Evolutionary conservation across 495 filamentous ascomycete genomes (phyloP).

Genomic region (Cudoniella acicularis): DNA sequence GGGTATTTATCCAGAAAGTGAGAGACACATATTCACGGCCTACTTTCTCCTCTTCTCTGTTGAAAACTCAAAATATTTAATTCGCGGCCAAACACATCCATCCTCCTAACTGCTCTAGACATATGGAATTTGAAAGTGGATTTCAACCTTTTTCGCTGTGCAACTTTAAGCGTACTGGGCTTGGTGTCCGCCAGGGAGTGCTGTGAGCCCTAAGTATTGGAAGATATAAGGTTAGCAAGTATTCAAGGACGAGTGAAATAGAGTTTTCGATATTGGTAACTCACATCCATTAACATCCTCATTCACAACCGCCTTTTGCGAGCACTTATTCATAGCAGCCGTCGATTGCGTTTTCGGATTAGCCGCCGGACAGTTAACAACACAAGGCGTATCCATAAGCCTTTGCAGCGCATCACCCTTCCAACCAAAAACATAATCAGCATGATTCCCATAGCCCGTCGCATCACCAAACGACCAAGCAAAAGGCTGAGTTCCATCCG

Average conservation of each 20-base stretch:
- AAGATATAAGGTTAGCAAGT: neutral
- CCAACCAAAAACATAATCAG: constrained; percentile 29
- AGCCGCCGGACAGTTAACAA: constrained; percentile 30
- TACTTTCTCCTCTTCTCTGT: too few relatives aligned
- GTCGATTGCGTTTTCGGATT: constrained; percentile 34
- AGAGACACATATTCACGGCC: too few relatives aligned
- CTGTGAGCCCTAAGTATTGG: neutral
- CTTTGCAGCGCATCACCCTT: constrained; percentile 22
- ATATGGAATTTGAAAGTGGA: neutral
- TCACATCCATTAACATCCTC: neutral
- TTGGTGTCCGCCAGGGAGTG: neutral
- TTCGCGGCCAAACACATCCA: too few relatives aligned
- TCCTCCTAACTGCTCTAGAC: neutral
- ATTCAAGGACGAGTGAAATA: neutral
- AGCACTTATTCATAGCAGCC: constrained; percentile 31
- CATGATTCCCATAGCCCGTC: constrained; percentile 23
- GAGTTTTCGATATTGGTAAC: neutral
- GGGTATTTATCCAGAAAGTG: too few relatives aligned
- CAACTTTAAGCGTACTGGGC: neutral
- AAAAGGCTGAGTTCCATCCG: constrained; percentile 40
- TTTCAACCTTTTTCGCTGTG: neutral
- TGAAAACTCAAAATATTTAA: too few relatives aligned
- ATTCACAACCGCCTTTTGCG: neutral
- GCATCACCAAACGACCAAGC: constrained; percentile 25
- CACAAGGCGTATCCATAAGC: constrained; percentile 35